Evolutionary conservation across 2,329 filamentous ascomycete species (phyloP), one percentile per base, ranked within the genome.

Genomic region (Ophiostoma sp.): DNA sequence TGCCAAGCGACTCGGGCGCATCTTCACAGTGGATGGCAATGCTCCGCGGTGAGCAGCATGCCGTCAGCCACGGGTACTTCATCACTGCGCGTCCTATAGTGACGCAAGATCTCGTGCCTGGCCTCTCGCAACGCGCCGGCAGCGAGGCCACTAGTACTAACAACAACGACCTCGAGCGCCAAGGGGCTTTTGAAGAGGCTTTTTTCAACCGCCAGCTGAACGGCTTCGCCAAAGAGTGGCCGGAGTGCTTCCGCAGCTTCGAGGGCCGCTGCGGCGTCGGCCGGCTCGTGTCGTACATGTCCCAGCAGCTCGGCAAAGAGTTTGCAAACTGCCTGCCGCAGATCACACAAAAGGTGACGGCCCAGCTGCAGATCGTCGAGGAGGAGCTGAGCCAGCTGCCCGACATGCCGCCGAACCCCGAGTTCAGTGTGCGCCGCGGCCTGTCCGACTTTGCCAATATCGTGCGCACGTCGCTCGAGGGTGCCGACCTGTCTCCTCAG

Each of bases 51-150:
- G 76, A 85, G 1, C 84, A 85, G 1, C 92, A 91, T 71, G 76
- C 77, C 0, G 85, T 94, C 0, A 89, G 88, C 0, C 83, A 91
- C n/a, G 91, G 90, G 0, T 97, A 94, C 76, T 96, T 89, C 72
- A 87, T 92, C 10, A 92, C 94, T 0, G 91, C 89, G 0, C 86
- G 90, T 1, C 89, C 89, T 3, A 84, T 67, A 5, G 72, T 71
- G 36, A 67, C 69, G 0, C 67, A 69, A 6, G 44, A 68, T 23
- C 66, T 72, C 4, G 41, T 71, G 0, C 71, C 70, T 3, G 71
- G 65, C 64, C 10, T 62, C 23, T 35, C 65, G 33, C 70, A 72
- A 39, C 70, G 54, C 6, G 65, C 69, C n/a, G 23, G 39, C 11
- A 67, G 65, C 64, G 64, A 44, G n/a, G n/a, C 64, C 20, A 41